phyloP scores from a whole-genome alignment of 2,329 filamentous ascomycete species.

The Colletotrichum salicis region DNA sequence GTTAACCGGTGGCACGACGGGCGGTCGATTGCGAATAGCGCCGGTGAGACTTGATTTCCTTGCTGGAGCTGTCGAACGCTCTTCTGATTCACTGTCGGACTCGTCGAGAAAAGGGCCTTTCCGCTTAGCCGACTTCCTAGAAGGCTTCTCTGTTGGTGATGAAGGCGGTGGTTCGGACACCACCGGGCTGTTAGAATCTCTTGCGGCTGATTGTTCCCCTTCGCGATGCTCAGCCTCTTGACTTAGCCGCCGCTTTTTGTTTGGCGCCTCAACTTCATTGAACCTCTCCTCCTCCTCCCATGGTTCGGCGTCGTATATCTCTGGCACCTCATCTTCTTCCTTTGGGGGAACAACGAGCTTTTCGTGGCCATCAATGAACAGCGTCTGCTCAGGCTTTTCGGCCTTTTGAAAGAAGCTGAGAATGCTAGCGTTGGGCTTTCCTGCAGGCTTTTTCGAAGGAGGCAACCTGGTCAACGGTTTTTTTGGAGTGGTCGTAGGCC shows the following conservation, averaged over 20 bases:
- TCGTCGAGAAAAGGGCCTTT: conserved; percentile 77
- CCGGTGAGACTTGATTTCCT: background rate
- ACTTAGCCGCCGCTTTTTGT: conserved; percentile 57
- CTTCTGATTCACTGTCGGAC: conserved; percentile 66
- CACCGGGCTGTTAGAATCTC: background rate
- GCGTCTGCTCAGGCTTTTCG: conserved; percentile 65
- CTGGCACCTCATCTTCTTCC: conserved; percentile 13
- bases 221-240: conserved; percentile 34
- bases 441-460: conserved; percentile 45
- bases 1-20: background rate
- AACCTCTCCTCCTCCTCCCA: conserved; percentile 39
- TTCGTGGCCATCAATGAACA: conserved; percentile 58
- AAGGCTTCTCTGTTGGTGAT: conserved; percentile 7
- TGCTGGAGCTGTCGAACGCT: conserved; percentile 24
- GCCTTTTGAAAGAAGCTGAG: conserved; percentile 80
- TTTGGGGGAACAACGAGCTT: background rate
- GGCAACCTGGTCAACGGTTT: conserved; percentile 24
- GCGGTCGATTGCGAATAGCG: background rate
- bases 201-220: background rate
- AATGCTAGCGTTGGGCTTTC: conserved; percentile 71
- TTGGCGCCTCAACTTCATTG: conserved; percentile 47
- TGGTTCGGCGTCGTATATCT: conserved; percentile 17
- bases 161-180: conserved; percentile 6
- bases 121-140: conserved; percentile 40
- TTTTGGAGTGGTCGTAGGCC: conserved; percentile 33